Percentiles rank a stretch among this genome's conserved stretches.
phyloP scores from a whole-genome alignment of 345 rosid genomes.

The Eucalyptus dawsonii region DNA sequence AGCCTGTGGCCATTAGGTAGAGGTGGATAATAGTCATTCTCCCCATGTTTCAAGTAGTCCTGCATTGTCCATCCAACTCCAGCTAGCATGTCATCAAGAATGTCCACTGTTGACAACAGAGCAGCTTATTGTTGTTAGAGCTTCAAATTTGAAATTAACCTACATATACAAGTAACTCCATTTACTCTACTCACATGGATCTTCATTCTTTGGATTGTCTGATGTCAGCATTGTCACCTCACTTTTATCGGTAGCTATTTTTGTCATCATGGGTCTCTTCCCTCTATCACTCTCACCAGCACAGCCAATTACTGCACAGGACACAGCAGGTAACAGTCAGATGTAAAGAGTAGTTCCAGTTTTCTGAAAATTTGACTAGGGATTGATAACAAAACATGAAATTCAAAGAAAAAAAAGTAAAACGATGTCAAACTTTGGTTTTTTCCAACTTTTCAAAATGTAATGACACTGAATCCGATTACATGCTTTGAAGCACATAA shows the following conservation, averaged over 20 bases:
- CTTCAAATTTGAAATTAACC: not conserved
- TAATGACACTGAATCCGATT: not conserved
- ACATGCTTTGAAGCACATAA: not conserved
- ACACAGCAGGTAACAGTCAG: not conserved
- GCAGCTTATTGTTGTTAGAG: not conserved
- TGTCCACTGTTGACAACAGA: constrained; percentile 59
- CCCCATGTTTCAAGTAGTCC: constrained; percentile 81
- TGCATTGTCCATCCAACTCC: constrained; percentile 96
- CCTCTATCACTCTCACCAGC: constrained; percentile 75
- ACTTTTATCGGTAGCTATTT: constrained; percentile 83
- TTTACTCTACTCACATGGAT: constrained; percentile 48
- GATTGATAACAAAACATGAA: not conserved
- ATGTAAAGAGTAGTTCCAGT: not conserved
- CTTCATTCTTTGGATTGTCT: constrained; percentile 82
- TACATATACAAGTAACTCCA: not conserved
- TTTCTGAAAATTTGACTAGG: not conserved
- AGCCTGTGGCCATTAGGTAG: constrained; percentile 83
- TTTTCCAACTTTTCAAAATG: not conserved
- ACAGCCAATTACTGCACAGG: constrained; percentile 64
- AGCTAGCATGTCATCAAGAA: constrained; percentile 89
- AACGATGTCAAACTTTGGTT: not conserved
- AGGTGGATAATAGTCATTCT: constrained; percentile 85
- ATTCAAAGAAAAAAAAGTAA: not conserved
- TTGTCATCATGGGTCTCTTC: constrained; percentile 78
- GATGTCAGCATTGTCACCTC: constrained; percentile 91